phyloP scores from a whole-genome alignment of 2,329 filamentous ascomycete genomes.

The Bipolaris sorokiniana region DNA sequence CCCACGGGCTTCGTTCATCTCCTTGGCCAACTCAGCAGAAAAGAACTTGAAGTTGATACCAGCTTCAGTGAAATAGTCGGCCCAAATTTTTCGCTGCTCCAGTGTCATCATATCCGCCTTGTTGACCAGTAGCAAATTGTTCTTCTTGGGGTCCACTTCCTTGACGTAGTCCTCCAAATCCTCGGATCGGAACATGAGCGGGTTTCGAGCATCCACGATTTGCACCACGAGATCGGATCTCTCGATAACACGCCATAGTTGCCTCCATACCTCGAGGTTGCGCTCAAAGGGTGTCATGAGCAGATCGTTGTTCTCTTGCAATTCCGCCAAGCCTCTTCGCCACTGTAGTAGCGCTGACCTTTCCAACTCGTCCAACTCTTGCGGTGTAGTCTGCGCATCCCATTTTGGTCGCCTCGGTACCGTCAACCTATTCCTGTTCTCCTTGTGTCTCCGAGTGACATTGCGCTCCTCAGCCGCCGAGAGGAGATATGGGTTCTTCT shows the following conservation, averaged over 20 bases:
- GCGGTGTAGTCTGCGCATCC: constrained; percentile 83
- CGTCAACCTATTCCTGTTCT: constrained; percentile 79
- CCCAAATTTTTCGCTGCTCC: constrained; percentile 82
- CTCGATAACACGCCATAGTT: constrained; percentile 97
- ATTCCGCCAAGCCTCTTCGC: constrained; percentile 86
- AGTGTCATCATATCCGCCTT: constrained; percentile 99
- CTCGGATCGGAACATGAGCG: constrained; percentile 89
- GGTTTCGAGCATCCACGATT: constrained; percentile 97
- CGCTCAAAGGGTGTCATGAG: constrained; percentile 98
- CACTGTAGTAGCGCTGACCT: constrained; percentile 82
- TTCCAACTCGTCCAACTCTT: constrained; percentile 80
- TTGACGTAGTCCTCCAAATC: constrained; percentile 95
- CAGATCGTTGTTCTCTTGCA: constrained; percentile 92
- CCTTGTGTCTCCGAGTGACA: constrained; percentile 78
- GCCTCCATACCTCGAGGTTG: constrained; percentile 96
- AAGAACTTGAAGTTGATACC: constrained; percentile 95
- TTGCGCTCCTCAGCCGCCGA: constrained; percentile 82
- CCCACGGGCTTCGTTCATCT: constrained; percentile 77
- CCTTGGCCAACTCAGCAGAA: constrained; percentile 89
- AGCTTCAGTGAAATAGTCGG: constrained; percentile 79
- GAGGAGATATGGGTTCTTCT: constrained; percentile 92
- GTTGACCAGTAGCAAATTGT: constrained; percentile 92
- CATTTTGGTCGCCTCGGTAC: constrained; percentile 89
- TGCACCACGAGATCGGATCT: constrained; percentile 94
- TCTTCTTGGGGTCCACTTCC: constrained; percentile 84